Evolutionary conservation across 2,329 filamentous ascomycete genomes (phyloP).

Genomic region (Aplosporella prunicola): DNA sequence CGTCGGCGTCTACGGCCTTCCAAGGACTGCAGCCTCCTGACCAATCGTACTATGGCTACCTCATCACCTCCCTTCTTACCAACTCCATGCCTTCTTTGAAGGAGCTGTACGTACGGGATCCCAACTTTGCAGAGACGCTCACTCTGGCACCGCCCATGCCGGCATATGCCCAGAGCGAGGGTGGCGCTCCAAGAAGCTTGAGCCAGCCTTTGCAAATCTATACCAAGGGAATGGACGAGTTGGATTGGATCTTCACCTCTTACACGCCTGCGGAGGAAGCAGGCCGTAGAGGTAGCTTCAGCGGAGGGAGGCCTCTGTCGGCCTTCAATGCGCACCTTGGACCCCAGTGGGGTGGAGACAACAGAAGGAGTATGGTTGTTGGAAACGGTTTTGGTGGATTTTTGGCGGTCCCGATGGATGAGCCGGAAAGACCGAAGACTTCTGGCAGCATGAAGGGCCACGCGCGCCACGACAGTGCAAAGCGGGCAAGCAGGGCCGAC

Average conservation of each 20-base stretch:
- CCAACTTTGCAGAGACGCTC: conserved; percentile 70
- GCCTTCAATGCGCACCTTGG: conserved; percentile 39
- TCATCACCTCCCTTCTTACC: conserved; percentile 71
- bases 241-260: conserved; percentile 58
- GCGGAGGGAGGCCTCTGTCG: conserved; percentile 35
- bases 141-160: conserved; percentile 58
- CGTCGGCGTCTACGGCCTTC: conserved; percentile 49
- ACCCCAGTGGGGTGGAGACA: conserved; percentile 50
- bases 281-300: conserved; percentile 29
- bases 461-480: background rate
- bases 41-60: conserved; percentile 69
- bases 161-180: conserved; percentile 37
- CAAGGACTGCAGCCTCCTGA: conserved; percentile 45
- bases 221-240: conserved; percentile 56
- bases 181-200: conserved; percentile 10
- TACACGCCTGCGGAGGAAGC: conserved; percentile 43
- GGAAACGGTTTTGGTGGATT: conserved; percentile 60
- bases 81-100: conserved; percentile 64
- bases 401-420: conserved; percentile 47
- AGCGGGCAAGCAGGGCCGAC: conserved; percentile 9
- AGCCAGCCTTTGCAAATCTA: conserved; percentile 51
- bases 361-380: conserved; percentile 53
- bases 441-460: conserved; percentile 18
- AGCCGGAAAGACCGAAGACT: conserved; percentile 25
- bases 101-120: conserved; percentile 77